Percentiles rank a stretch among this genome's conserved stretches.
Conservation (phyloP, 2,329 filamentous ascomycete genomes). For the Neocatenulostroma microsporum region DNA sequence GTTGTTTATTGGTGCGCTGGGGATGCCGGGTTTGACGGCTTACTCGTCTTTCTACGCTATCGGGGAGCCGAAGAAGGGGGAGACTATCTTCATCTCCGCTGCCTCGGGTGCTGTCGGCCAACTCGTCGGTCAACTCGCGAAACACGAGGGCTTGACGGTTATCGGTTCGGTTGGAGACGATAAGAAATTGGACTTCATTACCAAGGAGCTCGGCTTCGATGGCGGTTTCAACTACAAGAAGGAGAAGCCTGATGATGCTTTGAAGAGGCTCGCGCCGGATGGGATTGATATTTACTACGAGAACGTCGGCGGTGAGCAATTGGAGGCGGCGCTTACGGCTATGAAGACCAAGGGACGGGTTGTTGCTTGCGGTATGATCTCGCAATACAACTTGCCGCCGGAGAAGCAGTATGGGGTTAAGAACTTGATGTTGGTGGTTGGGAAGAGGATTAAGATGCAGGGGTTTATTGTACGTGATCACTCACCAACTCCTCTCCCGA, state of each 20-base stretch:
- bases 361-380: slow-evolving; percentile 60
- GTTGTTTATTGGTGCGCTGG: slow-evolving; percentile 66
- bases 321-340: slow-evolving; percentile 57
- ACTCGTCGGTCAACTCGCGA: slow-evolving; percentile 74
- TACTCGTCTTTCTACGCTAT: slow-evolving; percentile 69
- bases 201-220: slow-evolving; percentile 62
- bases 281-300: slow-evolving; percentile 81
- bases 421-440: slow-evolving; percentile 58
- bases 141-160: slow-evolving; percentile 69
- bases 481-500: neutral
- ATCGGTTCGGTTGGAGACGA: slow-evolving; percentile 74
- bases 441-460: slow-evolving; percentile 60
- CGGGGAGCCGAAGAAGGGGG: slow-evolving; percentile 64
- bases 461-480: slow-evolving; percentile 65
- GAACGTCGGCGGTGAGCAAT: slow-evolving; percentile 66
- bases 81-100: slow-evolving; percentile 75
- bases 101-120: slow-evolving; percentile 77
- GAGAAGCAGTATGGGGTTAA: slow-evolving; percentile 57
- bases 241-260: slow-evolving; percentile 60
- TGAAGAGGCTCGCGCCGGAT: slow-evolving; percentile 62
- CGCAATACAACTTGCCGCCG: slow-evolving; percentile 60
- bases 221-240: slow-evolving; percentile 84
- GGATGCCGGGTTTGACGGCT: slow-evolving; percentile 70
- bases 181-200: slow-evolving; percentile 70
- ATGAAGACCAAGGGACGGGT: slow-evolving; percentile 62